These are phyloP conservation scores for Hericium erinaceus DNA, from an alignment of 768 basidiomycete species.

Conservation along the genomic window DNA sequence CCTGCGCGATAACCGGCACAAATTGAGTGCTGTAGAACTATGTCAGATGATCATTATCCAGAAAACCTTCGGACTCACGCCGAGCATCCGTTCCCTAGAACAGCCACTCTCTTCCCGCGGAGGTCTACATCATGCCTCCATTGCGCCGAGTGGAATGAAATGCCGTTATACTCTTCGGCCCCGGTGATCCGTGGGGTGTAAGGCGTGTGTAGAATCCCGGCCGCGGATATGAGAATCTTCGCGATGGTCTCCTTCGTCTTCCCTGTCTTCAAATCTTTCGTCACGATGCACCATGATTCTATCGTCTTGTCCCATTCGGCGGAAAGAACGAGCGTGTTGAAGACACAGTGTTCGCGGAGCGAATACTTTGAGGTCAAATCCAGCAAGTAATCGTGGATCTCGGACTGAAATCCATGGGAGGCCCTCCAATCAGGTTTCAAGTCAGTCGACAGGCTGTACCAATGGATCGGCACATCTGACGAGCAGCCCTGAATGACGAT, in stretches of 20 bases:
- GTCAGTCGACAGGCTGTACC: background rate
- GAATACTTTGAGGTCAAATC: background rate
- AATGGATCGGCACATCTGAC: conserved; percentile 1
- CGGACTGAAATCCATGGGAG: background rate
- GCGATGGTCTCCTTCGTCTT: background rate
- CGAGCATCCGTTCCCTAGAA: conserved; percentile 25
- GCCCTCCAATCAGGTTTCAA: background rate
- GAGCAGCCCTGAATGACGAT: background rate
- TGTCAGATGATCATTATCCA: background rate
- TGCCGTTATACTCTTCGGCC: conserved; percentile 2
- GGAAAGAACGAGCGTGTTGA: background rate
- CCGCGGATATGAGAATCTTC: background rate
- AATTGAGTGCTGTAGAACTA: conserved; percentile 18
- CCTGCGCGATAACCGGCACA: conserved; percentile 16
- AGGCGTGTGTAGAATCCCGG: background rate
- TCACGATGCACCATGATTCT: background rate
- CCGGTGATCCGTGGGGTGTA: background rate
- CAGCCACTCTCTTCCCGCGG: conserved; percentile 20
- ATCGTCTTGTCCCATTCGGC: background rate
- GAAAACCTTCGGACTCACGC: conserved; percentile 9
- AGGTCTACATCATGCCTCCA: conserved; percentile 21
- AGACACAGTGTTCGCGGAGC: background rate
- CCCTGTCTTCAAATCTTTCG: background rate
- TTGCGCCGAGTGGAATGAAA: conserved; percentile 20
- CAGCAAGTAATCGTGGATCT: background rate